Evolutionary conservation across 306 rosid species (phyloP).

Genomic region (Pterocarpus santalinus): DNA sequence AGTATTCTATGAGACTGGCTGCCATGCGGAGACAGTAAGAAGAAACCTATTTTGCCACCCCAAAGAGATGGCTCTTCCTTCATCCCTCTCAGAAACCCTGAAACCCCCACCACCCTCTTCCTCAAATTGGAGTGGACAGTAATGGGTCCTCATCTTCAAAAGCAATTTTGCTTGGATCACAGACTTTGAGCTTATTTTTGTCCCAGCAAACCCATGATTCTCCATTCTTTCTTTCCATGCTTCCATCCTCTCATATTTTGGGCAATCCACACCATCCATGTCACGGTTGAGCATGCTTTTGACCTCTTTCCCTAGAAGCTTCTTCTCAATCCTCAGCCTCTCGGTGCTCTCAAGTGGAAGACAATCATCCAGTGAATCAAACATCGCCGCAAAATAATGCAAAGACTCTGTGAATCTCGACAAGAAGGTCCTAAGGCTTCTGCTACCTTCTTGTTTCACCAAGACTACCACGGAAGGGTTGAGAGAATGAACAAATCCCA

Average conservation of each 20-base stretch:
- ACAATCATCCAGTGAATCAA: conserved; percentile 75
- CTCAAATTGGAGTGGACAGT: conserved; percentile 58
- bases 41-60: conserved; percentile 81
- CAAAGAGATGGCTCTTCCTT: conserved; percentile 66
- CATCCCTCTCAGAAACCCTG: conserved; percentile 67
- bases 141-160: conserved; percentile 70
- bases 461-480: conserved; percentile 58
- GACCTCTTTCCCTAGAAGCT: conserved; percentile 70
- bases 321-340: conserved; percentile 75
- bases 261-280: conserved; percentile 43
- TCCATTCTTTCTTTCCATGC: conserved; percentile 73
- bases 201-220: conserved; percentile 59
- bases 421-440: conserved; percentile 52
- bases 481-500: conserved; percentile 57
- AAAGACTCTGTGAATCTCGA: conserved; percentile 71
- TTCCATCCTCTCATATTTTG: conserved; percentile 60
- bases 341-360: conserved; percentile 64
- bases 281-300: conserved; percentile 62
- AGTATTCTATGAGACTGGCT: conserved; percentile 40
- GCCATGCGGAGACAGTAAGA: conserved; percentile 74
- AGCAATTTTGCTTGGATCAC: conserved; percentile 74
- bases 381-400: conserved; percentile 77
- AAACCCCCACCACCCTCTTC: conserved; percentile 60
- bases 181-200: conserved; percentile 60
- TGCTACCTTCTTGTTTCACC: conserved; percentile 71